These are phyloP conservation scores for Sclerotinia borealis DNA, from an alignment of 2,329 filamentous ascomycete genomes.

Conservation along the genomic window DNA sequence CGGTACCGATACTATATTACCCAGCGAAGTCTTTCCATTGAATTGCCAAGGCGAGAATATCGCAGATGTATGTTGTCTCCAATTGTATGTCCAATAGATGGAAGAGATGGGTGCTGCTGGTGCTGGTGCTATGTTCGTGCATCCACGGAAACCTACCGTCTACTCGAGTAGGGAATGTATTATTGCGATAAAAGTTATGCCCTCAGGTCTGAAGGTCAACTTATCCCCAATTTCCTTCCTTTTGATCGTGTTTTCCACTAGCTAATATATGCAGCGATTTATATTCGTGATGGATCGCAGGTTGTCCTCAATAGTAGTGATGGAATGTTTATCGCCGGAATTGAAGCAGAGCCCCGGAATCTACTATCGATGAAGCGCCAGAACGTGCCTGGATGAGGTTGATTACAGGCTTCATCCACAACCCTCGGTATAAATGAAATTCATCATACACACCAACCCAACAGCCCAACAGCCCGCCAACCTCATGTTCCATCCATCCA, in stretches of 20 bases:
- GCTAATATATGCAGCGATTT: not conserved
- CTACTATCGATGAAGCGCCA: not conserved
- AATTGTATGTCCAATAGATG: not conserved
- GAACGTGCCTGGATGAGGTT: not conserved
- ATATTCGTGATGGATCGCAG: not conserved
- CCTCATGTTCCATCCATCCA: not conserved
- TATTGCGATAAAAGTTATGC: not conserved
- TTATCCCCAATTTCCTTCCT: not conserved
- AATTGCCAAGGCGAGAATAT: not conserved
- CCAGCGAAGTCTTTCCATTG: not conserved
- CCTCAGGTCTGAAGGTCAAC: not conserved
- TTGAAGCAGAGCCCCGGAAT: not conserved
- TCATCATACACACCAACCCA: not conserved
- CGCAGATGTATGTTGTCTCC: not conserved
- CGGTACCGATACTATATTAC: not conserved
- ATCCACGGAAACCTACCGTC: not conserved
- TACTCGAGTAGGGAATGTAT: no score
- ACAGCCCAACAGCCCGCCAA: not conserved
- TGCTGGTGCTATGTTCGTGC: not conserved
- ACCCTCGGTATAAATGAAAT: not conserved
- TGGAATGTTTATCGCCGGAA: not conserved
- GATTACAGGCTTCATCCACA: not conserved
- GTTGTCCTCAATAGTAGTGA: not conserved
- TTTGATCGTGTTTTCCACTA: not conserved
- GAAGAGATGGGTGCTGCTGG: no score